phyloP scores from a whole-genome alignment of 108 stramenopile genomes.

The Pseudonitzschia multiseries region DNA sequence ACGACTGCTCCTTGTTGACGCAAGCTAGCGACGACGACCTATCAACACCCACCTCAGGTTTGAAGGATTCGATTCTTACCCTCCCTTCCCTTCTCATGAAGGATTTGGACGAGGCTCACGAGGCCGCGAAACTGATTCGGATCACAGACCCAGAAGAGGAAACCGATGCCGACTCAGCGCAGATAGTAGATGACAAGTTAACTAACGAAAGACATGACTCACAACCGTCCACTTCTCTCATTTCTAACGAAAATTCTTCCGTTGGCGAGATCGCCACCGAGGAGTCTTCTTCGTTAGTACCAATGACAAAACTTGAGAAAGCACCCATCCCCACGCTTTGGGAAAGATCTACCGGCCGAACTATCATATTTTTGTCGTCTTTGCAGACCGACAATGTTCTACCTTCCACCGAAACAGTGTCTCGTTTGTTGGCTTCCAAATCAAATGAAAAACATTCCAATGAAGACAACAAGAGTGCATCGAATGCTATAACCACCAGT shows the following conservation, averaged over 20 bases:
- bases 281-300: background rate
- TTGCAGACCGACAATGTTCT: background rate
- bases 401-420: background rate
- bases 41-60: background rate
- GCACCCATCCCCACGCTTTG: background rate
- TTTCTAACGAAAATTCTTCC: background rate
- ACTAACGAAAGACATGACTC: background rate
- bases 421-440: background rate
- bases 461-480: background rate
- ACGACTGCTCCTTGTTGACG: conserved; percentile 1
- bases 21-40: conserved; percentile 4
- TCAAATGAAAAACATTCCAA: background rate
- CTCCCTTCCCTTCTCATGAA: conserved; percentile 33
- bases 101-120: conserved; percentile 43
- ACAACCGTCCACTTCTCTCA: background rate
- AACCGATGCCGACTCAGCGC: background rate
- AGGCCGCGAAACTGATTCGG: conserved; percentile 28
- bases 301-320: background rate
- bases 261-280: background rate
- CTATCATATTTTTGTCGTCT: background rate
- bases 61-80: conserved; percentile 20
- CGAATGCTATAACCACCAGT: conserved; percentile 21
- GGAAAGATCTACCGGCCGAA: background rate
- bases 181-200: background rate
- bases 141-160: conserved; percentile 3